These are phyloP conservation scores for Xylariales sp. DNA, from an alignment of 2,329 filamentous ascomycete genomes.

Conservation along the genomic window DNA sequence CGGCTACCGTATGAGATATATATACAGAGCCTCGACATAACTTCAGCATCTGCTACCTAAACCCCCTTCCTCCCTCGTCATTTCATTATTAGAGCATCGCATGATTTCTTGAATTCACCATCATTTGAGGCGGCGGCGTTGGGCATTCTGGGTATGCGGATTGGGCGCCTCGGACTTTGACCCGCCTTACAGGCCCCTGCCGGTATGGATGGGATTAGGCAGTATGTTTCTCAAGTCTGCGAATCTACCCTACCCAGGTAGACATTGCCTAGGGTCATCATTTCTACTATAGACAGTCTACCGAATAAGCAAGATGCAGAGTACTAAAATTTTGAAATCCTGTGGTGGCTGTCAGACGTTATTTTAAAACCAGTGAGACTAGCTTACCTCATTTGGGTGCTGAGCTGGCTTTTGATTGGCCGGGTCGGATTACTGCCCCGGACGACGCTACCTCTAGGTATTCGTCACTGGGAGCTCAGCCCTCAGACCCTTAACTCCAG, in stretches of 20 bases:
- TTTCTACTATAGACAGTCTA: too few relatives aligned
- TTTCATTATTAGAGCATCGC: background rate
- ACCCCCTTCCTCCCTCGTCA: background rate
- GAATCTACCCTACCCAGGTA: too few relatives aligned
- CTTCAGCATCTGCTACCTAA: background rate
- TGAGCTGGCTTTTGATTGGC: conserved; percentile 25
- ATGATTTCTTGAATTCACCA: background rate
- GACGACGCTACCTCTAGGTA: background rate
- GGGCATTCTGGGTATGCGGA: background rate
- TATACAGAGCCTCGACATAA: background rate
- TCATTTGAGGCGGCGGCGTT: conserved; percentile 6
- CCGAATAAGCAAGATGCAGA: background rate
- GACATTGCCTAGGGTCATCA: too few relatives aligned
- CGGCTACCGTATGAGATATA: conserved; percentile 5
- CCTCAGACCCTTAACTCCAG: background rate
- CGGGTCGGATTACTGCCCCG: conserved; percentile 23
- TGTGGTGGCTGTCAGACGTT: background rate
- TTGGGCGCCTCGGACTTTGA: conserved; percentile 20
- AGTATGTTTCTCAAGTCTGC: too few relatives aligned
- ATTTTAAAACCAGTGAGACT: background rate
- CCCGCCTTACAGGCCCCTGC: conserved; percentile 1
- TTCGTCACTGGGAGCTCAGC: background rate
- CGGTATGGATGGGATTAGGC: background rate
- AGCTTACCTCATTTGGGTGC: conserved; percentile 10
- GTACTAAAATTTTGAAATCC: background rate